Conservation (phyloP, 2,329 filamentous ascomycete genomes). For the Clarireedia paspali region DNA sequence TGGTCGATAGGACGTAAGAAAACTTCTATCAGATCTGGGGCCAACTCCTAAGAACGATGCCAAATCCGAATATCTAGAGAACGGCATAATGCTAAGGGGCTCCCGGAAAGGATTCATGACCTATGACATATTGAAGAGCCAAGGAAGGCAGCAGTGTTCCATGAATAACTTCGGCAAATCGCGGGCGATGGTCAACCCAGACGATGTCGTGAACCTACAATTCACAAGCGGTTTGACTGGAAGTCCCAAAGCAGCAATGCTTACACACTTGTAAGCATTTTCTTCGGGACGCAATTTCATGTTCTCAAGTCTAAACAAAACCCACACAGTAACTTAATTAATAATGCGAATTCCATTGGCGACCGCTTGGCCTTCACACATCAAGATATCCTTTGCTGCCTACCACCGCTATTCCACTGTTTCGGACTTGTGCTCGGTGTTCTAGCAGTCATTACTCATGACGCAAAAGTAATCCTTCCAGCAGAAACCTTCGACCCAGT, state of each 20-base stretch:
- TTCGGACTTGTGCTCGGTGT: conserved; percentile 68
- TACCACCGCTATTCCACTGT: conserved; percentile 72
- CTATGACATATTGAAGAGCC: conserved; percentile 50
- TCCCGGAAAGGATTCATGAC: conserved; percentile 46
- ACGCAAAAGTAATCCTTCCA: conserved; percentile 69
- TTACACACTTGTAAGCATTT: conserved; percentile 40
- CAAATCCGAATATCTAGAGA: conserved; percentile 31
- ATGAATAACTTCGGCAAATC: conserved; percentile 43
- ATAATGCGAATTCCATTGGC: conserved; percentile 21
- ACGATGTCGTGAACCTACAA: conserved; percentile 66
- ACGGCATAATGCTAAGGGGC: conserved; percentile 54
- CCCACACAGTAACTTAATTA: conserved; percentile 21
- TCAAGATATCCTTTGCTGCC: conserved; percentile 67
- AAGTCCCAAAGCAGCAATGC: conserved; percentile 65
- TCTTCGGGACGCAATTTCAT: not conserved
- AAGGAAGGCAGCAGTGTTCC: conserved; percentile 38
- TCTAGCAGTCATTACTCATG: conserved; percentile 26
- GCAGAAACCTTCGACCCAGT: conserved; percentile 64
- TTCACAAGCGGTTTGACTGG: conserved; percentile 72
- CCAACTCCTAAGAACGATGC: conserved; percentile 33
- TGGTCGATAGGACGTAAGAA: conserved; percentile 55
- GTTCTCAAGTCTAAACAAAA: not conserved
- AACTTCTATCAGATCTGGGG: conserved; percentile 48
- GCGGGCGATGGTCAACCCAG: conserved; percentile 49
- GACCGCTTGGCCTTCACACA: conserved; percentile 46